Evolutionary conservation across 2,329 filamentous ascomycete genomes (phyloP), one percentile per base, ranked within the genome.

Genomic region (Thielaviopsis ethacetica): DNA sequence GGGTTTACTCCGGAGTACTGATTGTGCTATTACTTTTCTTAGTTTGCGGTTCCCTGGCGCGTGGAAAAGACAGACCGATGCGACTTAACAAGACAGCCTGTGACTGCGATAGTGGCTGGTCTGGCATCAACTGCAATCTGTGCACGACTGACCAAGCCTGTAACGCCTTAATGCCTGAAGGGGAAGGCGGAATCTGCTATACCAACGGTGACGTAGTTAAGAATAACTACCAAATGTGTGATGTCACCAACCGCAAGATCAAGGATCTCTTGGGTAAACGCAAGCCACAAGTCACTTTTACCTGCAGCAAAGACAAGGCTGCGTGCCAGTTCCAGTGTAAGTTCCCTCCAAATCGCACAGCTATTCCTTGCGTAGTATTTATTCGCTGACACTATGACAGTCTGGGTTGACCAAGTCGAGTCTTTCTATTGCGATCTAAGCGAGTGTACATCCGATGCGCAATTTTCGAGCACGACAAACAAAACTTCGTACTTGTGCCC

Each of bases 121-220:
- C 81, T 49, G 93, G 93, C 63, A 91, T 98, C 73, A 98, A 98
- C 75, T 98, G 93, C 80, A 98, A 93, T 67, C 88, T 98, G 59
- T 98, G 93, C 72, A 83, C 85, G 62, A 82, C 83, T 3, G 79
- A 97, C 69, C 76, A 85, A 64, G 91, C 87, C 17, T 98, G 93
- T 68, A 82, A 93, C 68, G 84, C 88, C 38, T 75, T 98, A 71
- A 95, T 95, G 84, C 88, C 88, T 3, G 83, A 85, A 15, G 81
- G 81, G 3, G 80, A 88, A 62, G 89, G 85, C 53, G 93, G 90
- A 34, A 84, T 95, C 12, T 98, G 93, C 73, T 97, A 96, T 69
- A 85, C 88, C 67, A 85, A 91, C 65, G 91, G 91, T 53, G 82
- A 95, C 64, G 85, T 94, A 12, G 85, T 97, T 63, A 90, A 93